Evolutionary conservation across 2,329 filamentous ascomycete genomes (phyloP), one percentile per base, ranked within the genome.

Genomic region (Parastagonospora avenae): DNA sequence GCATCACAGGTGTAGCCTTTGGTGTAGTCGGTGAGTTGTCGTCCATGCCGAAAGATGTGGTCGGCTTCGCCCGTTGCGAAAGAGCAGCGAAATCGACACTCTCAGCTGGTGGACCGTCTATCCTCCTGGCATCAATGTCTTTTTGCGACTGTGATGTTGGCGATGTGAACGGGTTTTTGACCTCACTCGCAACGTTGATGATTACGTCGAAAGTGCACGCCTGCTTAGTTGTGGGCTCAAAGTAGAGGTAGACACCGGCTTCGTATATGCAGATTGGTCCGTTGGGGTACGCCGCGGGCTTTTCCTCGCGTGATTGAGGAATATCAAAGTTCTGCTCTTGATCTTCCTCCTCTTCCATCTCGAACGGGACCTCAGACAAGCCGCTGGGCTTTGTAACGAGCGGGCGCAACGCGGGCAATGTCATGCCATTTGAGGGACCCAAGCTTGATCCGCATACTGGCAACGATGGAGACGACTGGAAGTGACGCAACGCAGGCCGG

Each of bases 101-200:
- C 52, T 72, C 68, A 7, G 70, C 64, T 16, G 68, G 67, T 12
- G 69, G 69, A 2, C 70, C 70, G 44, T 74, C 70, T 9, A 71
- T 51, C 46, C 67, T 61, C 46, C 71, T 54, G 19, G 70, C 69
- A 38, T 74, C 67, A n/a, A 74, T 60, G 16, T 72, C 68, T 46
- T 73, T 71, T 42, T 68, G 62, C 6, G 62, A 65, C 9, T 62
- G 63, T 11, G 62, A 59, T 6, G 55, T 54, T 4, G 66, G 51
- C 8, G 68, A 63, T 11, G 74, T 68, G 66, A 93, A 91, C 0
- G 90, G 90, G 64, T 94, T 92, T 50, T 81, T 80, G 2, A 94
- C 90, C 73, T 95, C 90, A 50, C 88, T 86, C 1, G 90, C 90
- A 6, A 93, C 90, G 58, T 95, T 95, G 67, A 94, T 86, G 14